phyloP scores from a whole-genome alignment of 768 basidiomycete genomes.

The Lentinula aciculospora region DNA sequence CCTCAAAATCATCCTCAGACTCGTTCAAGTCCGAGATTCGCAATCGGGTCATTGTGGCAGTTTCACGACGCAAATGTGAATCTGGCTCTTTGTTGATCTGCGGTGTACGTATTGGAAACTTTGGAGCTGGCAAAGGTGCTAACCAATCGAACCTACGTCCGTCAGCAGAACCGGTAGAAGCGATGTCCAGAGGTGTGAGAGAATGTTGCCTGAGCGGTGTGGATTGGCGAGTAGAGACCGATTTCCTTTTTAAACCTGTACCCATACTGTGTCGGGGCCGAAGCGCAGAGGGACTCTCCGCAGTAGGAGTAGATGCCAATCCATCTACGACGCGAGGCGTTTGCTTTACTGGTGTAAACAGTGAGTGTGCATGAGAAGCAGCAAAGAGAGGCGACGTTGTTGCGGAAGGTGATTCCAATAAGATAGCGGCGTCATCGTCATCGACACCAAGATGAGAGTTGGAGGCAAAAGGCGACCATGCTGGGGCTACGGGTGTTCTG shows the following conservation, averaged over 20 bases:
- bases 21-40: conserved; percentile 51
- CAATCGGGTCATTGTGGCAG: conserved; percentile 59
- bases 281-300: conserved; percentile 14
- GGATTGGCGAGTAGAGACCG: conserved; percentile 34
- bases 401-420: conserved; percentile 42
- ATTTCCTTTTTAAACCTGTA: conserved; percentile 65
- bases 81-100: conserved; percentile 54
- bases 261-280: conserved; percentile 25
- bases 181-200: conserved; percentile 43
- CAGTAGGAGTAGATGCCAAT: conserved; percentile 21
- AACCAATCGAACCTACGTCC: conserved; percentile 39
- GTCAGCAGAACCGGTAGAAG: conserved; percentile 22
- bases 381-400: conserved; percentile 37
- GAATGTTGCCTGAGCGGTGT: conserved; percentile 53
- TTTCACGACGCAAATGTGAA: conserved; percentile 41
- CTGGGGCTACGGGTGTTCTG: conserved; percentile 35
- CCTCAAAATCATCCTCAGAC: conserved; percentile 37
- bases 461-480: conserved; percentile 23
- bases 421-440: conserved; percentile 55
- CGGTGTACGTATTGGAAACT: conserved; percentile 42
- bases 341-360: conserved; percentile 59
- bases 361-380: conserved; percentile 38
- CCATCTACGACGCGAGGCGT: conserved; percentile 28
- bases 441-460: conserved; percentile 36
- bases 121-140: conserved; percentile 49